phyloP scores from a whole-genome alignment of 805 yeast species.

The Saturnispora dispora region DNA sequence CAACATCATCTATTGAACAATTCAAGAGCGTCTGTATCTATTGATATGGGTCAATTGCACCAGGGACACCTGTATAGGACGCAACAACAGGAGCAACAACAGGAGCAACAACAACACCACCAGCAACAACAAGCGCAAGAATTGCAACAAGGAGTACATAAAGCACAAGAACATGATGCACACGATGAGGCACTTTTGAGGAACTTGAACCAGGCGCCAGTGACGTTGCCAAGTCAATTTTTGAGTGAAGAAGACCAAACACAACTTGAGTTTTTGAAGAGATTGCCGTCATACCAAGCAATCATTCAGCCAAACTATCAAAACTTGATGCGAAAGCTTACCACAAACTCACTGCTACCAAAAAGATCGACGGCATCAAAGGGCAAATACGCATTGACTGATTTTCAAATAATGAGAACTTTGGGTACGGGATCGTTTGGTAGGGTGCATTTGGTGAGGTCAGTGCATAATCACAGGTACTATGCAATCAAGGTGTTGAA shows the following conservation, averaged over 20 bases:
- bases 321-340: conserved; percentile 21
- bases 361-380: conserved; percentile 36
- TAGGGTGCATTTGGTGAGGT: conserved; percentile 48
- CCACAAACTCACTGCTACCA: conserved; percentile 24
- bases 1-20: conserved; percentile 12
- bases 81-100: conserved; percentile 1
- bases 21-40: conserved; percentile 9
- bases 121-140: not conserved
- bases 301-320: conserved; percentile 28
- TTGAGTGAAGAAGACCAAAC: conserved; percentile 23
- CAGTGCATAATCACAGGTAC: conserved; percentile 49
- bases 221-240: conserved; percentile 4
- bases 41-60: conserved; percentile 11
- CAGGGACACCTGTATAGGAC: not conserved
- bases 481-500: conserved; percentile 53
- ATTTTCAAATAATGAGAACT: conserved; percentile 48
- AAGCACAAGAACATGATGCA: not conserved
- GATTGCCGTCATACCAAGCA: conserved; percentile 30
- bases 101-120: not conserved
- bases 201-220: not conserved
- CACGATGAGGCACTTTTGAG: not conserved
- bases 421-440: conserved; percentile 58
- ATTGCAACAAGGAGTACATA: not conserved
- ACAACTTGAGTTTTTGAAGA: conserved; percentile 24
- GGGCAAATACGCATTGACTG: conserved; percentile 48